phyloP scores from a whole-genome alignment of 345 rosid genomes.

The Diplotaxis tenuifolia region DNA sequence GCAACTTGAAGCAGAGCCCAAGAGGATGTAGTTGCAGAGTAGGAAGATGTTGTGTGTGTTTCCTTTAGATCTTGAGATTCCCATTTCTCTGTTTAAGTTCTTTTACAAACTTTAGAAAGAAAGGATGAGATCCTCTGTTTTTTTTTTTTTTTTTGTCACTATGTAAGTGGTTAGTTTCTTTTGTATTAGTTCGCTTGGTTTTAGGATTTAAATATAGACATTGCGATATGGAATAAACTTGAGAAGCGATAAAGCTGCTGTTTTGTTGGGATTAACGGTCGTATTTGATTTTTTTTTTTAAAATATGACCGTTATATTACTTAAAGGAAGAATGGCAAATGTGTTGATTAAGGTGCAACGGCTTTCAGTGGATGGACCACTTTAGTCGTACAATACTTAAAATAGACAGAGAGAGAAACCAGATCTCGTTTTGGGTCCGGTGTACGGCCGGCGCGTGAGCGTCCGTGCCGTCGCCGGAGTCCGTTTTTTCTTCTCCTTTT shows the following conservation, averaged over 20 bases:
- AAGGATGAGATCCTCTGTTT: slow-evolving; percentile 19
- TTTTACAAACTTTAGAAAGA: background rate
- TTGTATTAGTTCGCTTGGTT: background rate
- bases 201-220: slow-evolving; percentile 11
- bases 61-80: slow-evolving; percentile 45
- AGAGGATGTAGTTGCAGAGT: slow-evolving; percentile 78
- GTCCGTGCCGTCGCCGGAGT: no score
- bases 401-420: no score
- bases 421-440: no score
- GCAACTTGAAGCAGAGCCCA: slow-evolving; percentile 88
- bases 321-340: background rate
- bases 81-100: slow-evolving; percentile 28
- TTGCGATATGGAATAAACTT: background rate
- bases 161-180: background rate
- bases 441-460: no score
- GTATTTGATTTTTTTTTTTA: slow-evolving; percentile 5
- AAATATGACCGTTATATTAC: slow-evolving; percentile 29
- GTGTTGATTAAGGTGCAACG: slow-evolving; percentile 5
- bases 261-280: slow-evolving; percentile 32
- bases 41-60: slow-evolving; percentile 74
- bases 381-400: no score
- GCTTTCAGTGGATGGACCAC: no score
- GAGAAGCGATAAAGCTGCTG: slow-evolving; percentile 3
- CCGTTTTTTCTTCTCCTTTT: no score
- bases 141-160: background rate